Conservation (phyloP, 495 filamentous ascomycete genomes). For the Penicillium crystallinum region DNA sequence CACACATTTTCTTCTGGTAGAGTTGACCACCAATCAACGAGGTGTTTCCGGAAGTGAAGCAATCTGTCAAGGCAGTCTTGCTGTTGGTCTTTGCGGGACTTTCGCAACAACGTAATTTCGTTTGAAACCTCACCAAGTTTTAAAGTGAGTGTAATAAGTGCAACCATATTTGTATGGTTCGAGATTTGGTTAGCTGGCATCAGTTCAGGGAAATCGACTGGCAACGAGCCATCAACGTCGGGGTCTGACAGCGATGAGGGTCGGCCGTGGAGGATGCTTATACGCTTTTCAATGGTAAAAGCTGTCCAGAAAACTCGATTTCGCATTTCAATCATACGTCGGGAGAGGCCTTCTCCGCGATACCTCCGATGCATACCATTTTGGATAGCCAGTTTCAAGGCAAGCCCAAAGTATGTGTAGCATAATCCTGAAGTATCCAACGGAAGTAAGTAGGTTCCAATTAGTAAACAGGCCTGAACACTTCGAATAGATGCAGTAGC, state of each 20-base stretch:
- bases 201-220: slow-evolving; percentile 39
- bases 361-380: slow-evolving; percentile 53
- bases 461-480: slow-evolving; percentile 47
- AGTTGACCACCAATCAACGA: slow-evolving; percentile 48
- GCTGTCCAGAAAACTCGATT: slow-evolving; percentile 51
- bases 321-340: slow-evolving; percentile 40
- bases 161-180: slow-evolving; percentile 45
- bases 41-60: slow-evolving; percentile 35
- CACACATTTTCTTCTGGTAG: slow-evolving; percentile 42
- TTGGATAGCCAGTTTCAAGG: slow-evolving; percentile 47
- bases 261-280: slow-evolving; percentile 45
- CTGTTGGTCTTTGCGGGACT: slow-evolving; percentile 37
- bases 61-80: slow-evolving; percentile 42
- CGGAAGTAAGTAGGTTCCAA: slow-evolving; percentile 47
- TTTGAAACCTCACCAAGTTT: slow-evolving; percentile 42
- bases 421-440: slow-evolving; percentile 47
- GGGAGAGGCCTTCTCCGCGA: slow-evolving; percentile 39
- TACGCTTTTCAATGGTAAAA: slow-evolving; percentile 46
- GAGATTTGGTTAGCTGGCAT: slow-evolving; percentile 31
- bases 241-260: slow-evolving; percentile 40
- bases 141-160: slow-evolving; percentile 42
- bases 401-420: slow-evolving; percentile 48
- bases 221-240: slow-evolving; percentile 45
- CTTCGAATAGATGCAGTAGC: slow-evolving; percentile 47
- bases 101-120: slow-evolving; percentile 39